Percentiles rank a stretch among this genome's conserved stretches.
Conservation (phyloP, 305 asterid genomes). For the Petunia hybrid region DNA sequence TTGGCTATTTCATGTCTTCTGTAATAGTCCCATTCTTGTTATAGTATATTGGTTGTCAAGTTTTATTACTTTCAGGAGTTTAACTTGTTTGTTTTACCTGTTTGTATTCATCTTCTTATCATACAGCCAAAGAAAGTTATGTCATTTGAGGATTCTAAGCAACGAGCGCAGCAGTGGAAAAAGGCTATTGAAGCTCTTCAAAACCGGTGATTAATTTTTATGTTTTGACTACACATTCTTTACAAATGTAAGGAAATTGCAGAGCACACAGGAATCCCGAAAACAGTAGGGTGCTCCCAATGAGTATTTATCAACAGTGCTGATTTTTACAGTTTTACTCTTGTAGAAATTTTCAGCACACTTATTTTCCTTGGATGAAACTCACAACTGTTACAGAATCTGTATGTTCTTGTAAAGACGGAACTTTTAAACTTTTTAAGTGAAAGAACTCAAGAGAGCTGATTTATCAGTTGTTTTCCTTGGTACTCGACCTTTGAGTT, state of each 20-base stretch:
- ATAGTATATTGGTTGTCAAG: neutral
- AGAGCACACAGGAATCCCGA: constrained; percentile 38
- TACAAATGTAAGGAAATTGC: constrained; percentile 43
- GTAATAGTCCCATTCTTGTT: neutral
- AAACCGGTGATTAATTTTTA: constrained; percentile 53
- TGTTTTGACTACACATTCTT: constrained; percentile 50
- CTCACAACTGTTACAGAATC: neutral
- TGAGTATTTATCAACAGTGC: constrained; percentile 12
- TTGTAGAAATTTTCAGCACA: constrained; percentile 21
- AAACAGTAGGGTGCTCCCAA: constrained; percentile 35
- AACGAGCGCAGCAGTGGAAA: constrained; percentile 91
- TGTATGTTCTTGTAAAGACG: neutral
- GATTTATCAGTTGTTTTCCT: constrained; percentile 5
- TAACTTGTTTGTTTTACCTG: neutral
- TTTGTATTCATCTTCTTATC: constrained; percentile 27
- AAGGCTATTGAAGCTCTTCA: constrained; percentile 94
- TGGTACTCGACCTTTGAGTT: no score
- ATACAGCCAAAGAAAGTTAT: constrained; percentile 89
- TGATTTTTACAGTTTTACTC: constrained; percentile 11
- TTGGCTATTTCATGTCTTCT: neutral
- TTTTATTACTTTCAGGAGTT: neutral
- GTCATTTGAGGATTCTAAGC: constrained; percentile 89
- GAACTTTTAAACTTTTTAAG: neutral
- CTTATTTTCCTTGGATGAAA: constrained; percentile 11
- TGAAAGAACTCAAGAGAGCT: constrained; percentile 13